phyloP scores from a whole-genome alignment of 805 yeast species.

The Candida mattraensis region DNA sequence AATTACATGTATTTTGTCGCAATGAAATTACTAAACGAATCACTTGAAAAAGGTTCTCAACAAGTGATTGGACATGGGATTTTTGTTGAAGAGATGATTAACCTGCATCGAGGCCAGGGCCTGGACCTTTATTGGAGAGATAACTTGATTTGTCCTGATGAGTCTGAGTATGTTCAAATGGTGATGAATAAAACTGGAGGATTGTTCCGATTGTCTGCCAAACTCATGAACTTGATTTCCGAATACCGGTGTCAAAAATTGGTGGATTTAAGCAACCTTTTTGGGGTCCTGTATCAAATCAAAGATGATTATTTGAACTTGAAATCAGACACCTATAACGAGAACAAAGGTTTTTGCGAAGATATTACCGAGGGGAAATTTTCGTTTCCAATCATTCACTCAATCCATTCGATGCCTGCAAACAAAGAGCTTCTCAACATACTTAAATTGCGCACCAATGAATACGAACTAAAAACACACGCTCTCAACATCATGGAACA shows the following conservation, averaged over 20 bases:
- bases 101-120: conserved; percentile 88
- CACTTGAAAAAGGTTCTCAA: conserved; percentile 20
- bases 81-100: conserved; percentile 70
- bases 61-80: conserved; percentile 37
- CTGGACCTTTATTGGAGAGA: conserved; percentile 90
- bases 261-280: conserved; percentile 63
- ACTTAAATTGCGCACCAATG: conserved; percentile 52
- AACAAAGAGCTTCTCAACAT: conserved; percentile 48
- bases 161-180: conserved; percentile 70
- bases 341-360: conserved; percentile 77
- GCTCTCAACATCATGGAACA: conserved; percentile 49
- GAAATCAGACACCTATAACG: conserved; percentile 46
- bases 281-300: conserved; percentile 86
- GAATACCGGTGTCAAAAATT: conserved; percentile 27
- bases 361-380: conserved; percentile 89
- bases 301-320: conserved; percentile 82
- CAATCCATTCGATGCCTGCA: conserved; percentile 39
- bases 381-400: conserved; percentile 81
- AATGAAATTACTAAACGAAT: conserved; percentile 44
- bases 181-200: conserved; percentile 91
- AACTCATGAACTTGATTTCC: conserved; percentile 48
- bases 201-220: conserved; percentile 69
- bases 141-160: conserved; percentile 53
- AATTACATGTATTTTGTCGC: conserved; percentile 80
- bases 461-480: conserved; percentile 46